phyloP scores from a whole-genome alignment of 2,329 filamentous ascomycete genomes.

The Calonectria montana region DNA sequence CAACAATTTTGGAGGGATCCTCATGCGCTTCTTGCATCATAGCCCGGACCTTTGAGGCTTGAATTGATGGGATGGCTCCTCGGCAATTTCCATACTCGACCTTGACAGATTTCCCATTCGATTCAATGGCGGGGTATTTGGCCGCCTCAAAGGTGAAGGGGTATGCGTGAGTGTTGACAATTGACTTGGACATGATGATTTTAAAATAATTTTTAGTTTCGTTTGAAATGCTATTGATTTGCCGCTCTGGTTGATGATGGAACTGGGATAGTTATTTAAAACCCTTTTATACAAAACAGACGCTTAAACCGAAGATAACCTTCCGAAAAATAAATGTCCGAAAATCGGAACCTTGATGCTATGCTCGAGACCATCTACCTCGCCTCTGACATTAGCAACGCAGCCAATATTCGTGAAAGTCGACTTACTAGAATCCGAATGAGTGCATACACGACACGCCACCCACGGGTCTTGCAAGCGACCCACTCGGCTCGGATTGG shows the following conservation, averaged over 20 bases:
- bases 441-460: not conserved
- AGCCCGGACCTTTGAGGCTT: constrained; percentile 51
- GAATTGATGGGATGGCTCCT: constrained; percentile 50
- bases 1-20: constrained; percentile 56
- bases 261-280: not conserved
- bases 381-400: not conserved
- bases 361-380: not conserved
- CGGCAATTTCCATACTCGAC: constrained; percentile 45
- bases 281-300: not conserved
- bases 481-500: not conserved
- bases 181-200: constrained; percentile 32
- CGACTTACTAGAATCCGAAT: not conserved
- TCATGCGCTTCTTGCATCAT: constrained; percentile 54
- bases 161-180: constrained; percentile 43
- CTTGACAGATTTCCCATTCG: constrained; percentile 16
- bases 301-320: not conserved
- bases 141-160: constrained; percentile 43
- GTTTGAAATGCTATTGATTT: not conserved
- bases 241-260: not conserved
- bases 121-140: not conserved
- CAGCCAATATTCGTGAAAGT: not conserved
- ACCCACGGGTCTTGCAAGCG: not conserved
- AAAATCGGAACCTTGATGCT: not conserved
- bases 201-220: not conserved
- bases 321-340: not conserved